Percentiles rank a stretch among this genome's conserved stretches.
Conservation (phyloP, 2,329 filamentous ascomycete species). For the Aspergillus sp. region DNA sequence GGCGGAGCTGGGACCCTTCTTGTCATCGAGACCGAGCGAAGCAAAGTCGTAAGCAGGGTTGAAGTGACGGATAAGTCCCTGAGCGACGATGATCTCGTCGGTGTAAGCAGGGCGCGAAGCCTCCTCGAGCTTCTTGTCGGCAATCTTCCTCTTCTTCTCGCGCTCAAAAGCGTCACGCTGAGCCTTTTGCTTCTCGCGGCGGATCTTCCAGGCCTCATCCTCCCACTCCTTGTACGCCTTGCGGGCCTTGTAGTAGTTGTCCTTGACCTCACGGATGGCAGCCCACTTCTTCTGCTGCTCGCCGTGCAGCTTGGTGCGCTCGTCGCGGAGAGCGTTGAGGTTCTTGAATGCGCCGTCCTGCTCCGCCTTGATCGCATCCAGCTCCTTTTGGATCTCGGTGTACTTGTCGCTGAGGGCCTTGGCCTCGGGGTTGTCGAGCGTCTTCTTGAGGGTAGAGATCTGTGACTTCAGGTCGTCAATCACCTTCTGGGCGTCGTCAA, state of each 20-base stretch:
- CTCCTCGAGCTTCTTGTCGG: slow-evolving; percentile 59
- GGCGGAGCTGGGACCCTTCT: slow-evolving; percentile 61
- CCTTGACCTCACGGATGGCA: slow-evolving; percentile 84
- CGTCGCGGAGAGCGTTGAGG: slow-evolving; percentile 80
- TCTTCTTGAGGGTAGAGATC: slow-evolving; percentile 86
- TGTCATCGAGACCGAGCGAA: slow-evolving; percentile 58
- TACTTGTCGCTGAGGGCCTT: slow-evolving; percentile 88
- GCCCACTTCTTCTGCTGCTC: slow-evolving; percentile 86
- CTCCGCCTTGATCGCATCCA: slow-evolving; percentile 88
- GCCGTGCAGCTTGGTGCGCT: slow-evolving; percentile 79
- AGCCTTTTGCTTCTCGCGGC: slow-evolving; percentile 76
- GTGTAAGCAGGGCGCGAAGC: slow-evolving; percentile 77
- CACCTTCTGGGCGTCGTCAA: slow-evolving; percentile 83
- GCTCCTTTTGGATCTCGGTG: slow-evolving; percentile 80
- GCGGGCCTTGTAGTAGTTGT: slow-evolving; percentile 80
- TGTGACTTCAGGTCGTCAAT: slow-evolving; percentile 87
- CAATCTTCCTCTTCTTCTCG: slow-evolving; percentile 56
- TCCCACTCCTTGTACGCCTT: slow-evolving; percentile 85
- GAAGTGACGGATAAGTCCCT: slow-evolving; percentile 87
- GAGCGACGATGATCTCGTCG: slow-evolving; percentile 88
- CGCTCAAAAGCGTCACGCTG: slow-evolving; percentile 68
- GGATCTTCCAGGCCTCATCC: slow-evolving; percentile 76
- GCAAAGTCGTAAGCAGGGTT: slow-evolving; percentile 78
- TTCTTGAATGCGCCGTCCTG: slow-evolving; percentile 91
- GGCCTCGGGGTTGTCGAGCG: slow-evolving; percentile 86